phyloP scores from a whole-genome alignment of 2,329 filamentous ascomycete genomes.

The Colletotrichum sp. region DNA sequence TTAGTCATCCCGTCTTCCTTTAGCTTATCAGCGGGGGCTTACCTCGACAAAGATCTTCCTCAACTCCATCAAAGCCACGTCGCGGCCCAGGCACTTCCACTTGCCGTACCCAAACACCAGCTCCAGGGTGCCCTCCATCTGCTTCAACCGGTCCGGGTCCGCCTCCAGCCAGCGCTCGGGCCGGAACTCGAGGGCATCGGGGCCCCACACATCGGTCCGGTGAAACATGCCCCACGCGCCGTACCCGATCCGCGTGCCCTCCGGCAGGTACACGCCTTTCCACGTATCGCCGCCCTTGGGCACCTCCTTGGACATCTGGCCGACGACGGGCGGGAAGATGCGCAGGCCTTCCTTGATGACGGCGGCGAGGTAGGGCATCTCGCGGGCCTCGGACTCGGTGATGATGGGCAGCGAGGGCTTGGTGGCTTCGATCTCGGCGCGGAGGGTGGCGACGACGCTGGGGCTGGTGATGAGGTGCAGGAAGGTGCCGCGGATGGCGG shows the following conservation, averaged over 20 bases:
- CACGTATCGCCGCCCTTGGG: constrained; percentile 39
- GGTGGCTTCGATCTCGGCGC: constrained; percentile 44
- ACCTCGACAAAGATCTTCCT: constrained; percentile 32
- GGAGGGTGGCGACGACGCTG: constrained; percentile 48
- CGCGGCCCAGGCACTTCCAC: constrained; percentile 43
- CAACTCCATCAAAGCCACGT: constrained; percentile 43
- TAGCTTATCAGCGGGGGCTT: constrained; percentile 3
- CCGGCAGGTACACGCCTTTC: constrained; percentile 36
- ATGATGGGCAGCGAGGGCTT: constrained; percentile 25
- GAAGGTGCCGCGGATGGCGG: constrained; percentile 57
- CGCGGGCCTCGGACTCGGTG: constrained; percentile 36
- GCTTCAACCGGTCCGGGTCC: constrained; percentile 29
- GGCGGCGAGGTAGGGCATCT: constrained; percentile 52
- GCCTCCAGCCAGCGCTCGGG: constrained; percentile 25
- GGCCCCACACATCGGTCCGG: constrained; percentile 9
- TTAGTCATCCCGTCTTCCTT: not conserved
- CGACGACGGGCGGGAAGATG: constrained; percentile 40
- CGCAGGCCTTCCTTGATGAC: constrained; percentile 55
- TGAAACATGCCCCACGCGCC: constrained; percentile 39
- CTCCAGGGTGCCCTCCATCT: constrained; percentile 42
- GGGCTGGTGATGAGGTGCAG: constrained; percentile 59
- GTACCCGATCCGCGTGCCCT: constrained; percentile 35
- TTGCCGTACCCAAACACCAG: constrained; percentile 43
- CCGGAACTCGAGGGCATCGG: constrained; percentile 10
- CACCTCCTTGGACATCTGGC: constrained; percentile 41